Base-by-base conservation (phyloP, 2,329 filamentous ascomycete genomes). In the Anthostomella pinea region DNA sequence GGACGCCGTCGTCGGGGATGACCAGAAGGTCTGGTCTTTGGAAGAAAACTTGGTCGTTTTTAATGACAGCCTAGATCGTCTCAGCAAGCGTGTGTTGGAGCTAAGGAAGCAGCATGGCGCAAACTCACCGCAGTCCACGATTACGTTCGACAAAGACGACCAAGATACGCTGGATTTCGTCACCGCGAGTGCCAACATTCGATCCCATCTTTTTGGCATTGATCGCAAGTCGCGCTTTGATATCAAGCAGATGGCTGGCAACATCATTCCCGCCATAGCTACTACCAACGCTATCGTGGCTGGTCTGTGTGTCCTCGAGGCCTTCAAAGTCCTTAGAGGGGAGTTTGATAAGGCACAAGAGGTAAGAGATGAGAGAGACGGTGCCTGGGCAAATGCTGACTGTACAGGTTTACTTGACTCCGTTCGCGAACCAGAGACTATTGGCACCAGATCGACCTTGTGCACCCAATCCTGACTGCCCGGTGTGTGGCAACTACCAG, bases 191-290 rank as follows among this genome's bases (percentile, higher is more conserved):
- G 88, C 91, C 19, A 98, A 98, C 55, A 77, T 98, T 16, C 80
- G 93, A 28, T 93, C 91, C 1, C 72, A 79, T 16, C 75, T 95
- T n/a, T 98, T 98, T 57, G 85, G 82, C 38, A 95, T 98, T 39
- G 85, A 91, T 35, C 68, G 72, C 4, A 91, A 88, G 60, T 95
- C 89, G 15, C 88, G 94, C 41, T 98, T 97, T 57, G 90, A 97
- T 58, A 90, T 93, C 54, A 98, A 98, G 68, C 86, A 98, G 65
- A 98, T 97, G 91, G 93, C 93, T 4, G 93, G 93, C 35, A 98
- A 98, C 60, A 98, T 98, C 54, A 98, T 98, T 43, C 93, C 93
- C 2, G 93, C 93, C 2, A 98, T 98, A 58, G 93, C 93, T 5
- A 98, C 93, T 0, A 97, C 93, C 0, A 98, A 98, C 61, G 93